These are phyloP conservation scores for Paramecium pentaurelia DNA, from an alignment of 73 alveolate species.

Conservation along the genomic window DNA sequence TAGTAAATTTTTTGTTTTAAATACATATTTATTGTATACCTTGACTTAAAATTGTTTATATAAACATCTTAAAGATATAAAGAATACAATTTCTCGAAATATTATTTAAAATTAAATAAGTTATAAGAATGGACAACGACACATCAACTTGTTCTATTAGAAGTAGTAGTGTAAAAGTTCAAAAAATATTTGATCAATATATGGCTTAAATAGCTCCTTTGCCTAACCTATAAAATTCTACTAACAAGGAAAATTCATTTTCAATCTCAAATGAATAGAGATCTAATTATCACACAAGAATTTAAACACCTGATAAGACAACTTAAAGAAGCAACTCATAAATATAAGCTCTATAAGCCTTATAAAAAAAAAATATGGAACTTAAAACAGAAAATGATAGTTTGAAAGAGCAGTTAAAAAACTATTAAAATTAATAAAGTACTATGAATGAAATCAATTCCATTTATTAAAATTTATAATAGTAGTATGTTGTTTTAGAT, in stretches of 20 bases:
- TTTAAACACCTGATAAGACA: slow-evolving; percentile 3
- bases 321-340: neutral
- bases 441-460: neutral
- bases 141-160: neutral
- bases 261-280: neutral
- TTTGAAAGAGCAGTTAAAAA: neutral
- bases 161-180: slow-evolving; percentile 8
- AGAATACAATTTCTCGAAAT: neutral
- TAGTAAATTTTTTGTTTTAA: too few relatives aligned
- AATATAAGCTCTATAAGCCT: neutral
- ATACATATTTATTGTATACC: neutral
- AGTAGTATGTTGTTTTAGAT: neutral
- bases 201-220: neutral
- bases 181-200: slow-evolving; percentile 10
- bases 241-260: slow-evolving; percentile 10
- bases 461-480: neutral
- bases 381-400: neutral
- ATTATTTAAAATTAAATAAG: neutral
- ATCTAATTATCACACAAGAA: slow-evolving; percentile 19
- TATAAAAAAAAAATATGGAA: neutral
- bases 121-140: slow-evolving; percentile 1
- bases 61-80: neutral
- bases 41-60: neutral
- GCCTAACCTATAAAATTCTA: neutral
- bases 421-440: neutral